Base-by-base conservation (phyloP, 1,284 basidiomycete species). In the Schizophyllum amplum region DNA sequence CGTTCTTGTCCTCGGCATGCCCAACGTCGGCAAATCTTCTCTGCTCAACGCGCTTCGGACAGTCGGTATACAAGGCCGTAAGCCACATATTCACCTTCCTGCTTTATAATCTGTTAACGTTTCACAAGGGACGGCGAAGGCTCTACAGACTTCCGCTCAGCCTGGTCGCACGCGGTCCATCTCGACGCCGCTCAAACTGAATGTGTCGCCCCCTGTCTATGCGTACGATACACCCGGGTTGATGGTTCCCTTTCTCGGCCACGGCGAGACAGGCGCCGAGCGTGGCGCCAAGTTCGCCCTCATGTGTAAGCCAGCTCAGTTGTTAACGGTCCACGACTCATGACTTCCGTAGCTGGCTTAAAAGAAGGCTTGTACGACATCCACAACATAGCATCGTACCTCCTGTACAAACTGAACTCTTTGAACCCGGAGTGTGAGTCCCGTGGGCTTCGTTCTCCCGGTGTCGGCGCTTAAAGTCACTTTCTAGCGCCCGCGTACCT, bases 21-120 rank as follows among this genome's bases (percentile, higher is more conserved):
- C 96, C 4, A 99, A 99, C 68, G 94, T 98, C 48, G 97, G 97
- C 52, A 99, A 99, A 74, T 97, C 94, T 24, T 94, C 92, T 3
- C 72, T 99, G 54, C 75, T 99, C 15, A 99, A 99, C 68, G 86
- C 91, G 0, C 77, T 99, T n/a, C 82, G 97, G 48, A 86, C 87
- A 65, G 87, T 87, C 60, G 96, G 95, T 4, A 90, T 96, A 26
- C 78, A 83, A 60, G 93, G 92, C 67, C 89, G 93, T 94, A 69
- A 63, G 82, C 78, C 24, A 48, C 24, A 56, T 55, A 50, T 23
- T 52, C 48, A 33, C 56, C 55, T 50, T 56, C 54, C 15, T 53
- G 52, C 47, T 56, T 54, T 56, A 27, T 52, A 57, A 42, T 53
- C 47, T 51, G 51, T 22, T 57, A 54, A 55, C 53, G 13, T 57